A percentile compares a stretch with the other conserved stretches of the same genome.
Conservation (phyloP, 2,329 filamentous ascomycete genomes). For the Penicillium sp. region DNA sequence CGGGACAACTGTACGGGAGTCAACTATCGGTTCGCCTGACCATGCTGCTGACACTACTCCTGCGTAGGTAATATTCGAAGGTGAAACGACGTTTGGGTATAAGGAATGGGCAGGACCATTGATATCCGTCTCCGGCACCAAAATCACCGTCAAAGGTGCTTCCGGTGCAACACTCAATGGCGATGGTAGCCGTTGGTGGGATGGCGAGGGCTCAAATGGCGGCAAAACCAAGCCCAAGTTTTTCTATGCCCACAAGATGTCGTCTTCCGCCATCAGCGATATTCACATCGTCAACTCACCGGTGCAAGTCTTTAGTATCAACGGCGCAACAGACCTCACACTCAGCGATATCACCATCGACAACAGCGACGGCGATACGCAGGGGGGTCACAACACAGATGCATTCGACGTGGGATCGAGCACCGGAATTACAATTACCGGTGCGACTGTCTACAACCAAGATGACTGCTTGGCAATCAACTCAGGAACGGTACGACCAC, state of each 20-base stretch:
- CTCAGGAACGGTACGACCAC: constrained; percentile 45
- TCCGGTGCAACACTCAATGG: constrained; percentile 58
- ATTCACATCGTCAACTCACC: constrained; percentile 37
- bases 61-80: constrained; percentile 59
- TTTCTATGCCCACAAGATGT: constrained; percentile 49
- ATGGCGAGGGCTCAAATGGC: constrained; percentile 59
- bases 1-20: constrained; percentile 49
- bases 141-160: constrained; percentile 56
- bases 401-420: constrained; percentile 39
- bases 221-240: constrained; percentile 67
- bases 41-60: neutral
- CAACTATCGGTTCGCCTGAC: neutral
- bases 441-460: constrained; percentile 56
- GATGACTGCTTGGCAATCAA: constrained; percentile 61
- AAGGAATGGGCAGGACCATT: constrained; percentile 66
- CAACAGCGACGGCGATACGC: constrained; percentile 55
- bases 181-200: constrained; percentile 61
- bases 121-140: constrained; percentile 60
- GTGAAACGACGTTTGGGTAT: constrained; percentile 66
- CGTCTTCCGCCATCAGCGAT: constrained; percentile 29
- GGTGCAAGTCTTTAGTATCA: constrained; percentile 37
- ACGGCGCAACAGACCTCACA: constrained; percentile 51
- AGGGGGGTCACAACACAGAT: constrained; percentile 54
- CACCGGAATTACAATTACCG: constrained; percentile 50
- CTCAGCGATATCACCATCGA: constrained; percentile 57